These are phyloP conservation scores for Talaromyces ruber DNA, from an alignment of 495 filamentous ascomycete genomes.

Conservation along the genomic window DNA sequence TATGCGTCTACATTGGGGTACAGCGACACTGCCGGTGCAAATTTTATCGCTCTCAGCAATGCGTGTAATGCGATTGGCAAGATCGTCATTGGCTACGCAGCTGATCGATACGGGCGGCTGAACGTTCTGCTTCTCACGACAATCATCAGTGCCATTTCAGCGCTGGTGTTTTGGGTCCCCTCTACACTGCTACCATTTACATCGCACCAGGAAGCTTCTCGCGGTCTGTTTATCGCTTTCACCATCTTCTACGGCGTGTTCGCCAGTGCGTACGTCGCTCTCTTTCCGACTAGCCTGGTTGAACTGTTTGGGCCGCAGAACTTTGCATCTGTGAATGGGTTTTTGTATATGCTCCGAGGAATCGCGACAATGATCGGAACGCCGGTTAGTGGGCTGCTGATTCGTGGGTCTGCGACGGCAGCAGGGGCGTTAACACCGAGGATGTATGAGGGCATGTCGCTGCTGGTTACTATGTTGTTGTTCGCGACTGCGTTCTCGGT, in stretches of 20 bases:
- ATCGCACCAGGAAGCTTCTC: constrained; percentile 9
- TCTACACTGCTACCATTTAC: constrained; percentile 13
- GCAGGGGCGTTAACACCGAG: constrained; percentile 4
- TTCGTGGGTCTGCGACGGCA: constrained; percentile 14
- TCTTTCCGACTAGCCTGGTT: constrained; percentile 31
- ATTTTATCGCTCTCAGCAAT: constrained; percentile 17
- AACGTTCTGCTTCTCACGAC: constrained; percentile 31
- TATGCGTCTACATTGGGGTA: constrained; percentile 11
- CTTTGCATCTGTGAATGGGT: constrained; percentile 32
- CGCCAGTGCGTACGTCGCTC: constrained; percentile 30
- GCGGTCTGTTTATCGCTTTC: constrained; percentile 27
- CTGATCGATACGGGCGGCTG: constrained; percentile 23
- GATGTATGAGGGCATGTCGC: constrained; percentile 20
- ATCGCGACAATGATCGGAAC: constrained; percentile 33
- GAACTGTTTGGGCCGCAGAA: constrained; percentile 35
- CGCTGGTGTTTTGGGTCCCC: constrained; percentile 31
- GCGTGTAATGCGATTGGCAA: constrained; percentile 18
- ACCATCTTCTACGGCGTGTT: constrained; percentile 29
- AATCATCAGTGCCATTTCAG: constrained; percentile 23
- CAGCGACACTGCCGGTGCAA: constrained; percentile 8
- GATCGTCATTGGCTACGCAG: constrained; percentile 13
- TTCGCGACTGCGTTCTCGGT: constrained; percentile 20
- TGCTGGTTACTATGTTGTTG: constrained; percentile 22
- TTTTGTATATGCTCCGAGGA: constrained; percentile 35
- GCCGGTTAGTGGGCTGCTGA: constrained; percentile 29